phyloP scores from a whole-genome alignment of 169 alveolate species.

The Sarcocystis neurona region DNA sequence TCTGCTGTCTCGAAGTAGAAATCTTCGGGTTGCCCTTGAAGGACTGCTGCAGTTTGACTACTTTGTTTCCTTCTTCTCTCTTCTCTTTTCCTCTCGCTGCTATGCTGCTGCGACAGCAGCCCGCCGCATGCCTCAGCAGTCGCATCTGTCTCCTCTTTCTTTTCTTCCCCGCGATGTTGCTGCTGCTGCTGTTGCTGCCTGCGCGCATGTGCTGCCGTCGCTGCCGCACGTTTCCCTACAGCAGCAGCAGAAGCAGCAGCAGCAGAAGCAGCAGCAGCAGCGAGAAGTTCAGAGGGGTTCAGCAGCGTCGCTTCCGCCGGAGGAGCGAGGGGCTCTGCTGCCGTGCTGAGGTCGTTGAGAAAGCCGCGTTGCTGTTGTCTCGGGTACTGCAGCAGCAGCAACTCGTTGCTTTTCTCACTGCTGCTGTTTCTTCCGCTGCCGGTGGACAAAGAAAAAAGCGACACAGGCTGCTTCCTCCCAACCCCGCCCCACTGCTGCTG shows the following conservation, averaged over 20 bases:
- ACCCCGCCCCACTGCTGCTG: no score
- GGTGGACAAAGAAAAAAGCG: no score
- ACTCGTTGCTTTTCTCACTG: no score
- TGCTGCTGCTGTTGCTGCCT: neutral
- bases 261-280: conserved; percentile 10
- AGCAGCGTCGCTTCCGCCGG: conserved; percentile 15
- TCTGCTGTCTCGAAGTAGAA: no score
- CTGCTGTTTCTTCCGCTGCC: no score
- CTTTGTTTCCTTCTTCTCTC: neutral
- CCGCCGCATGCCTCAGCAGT: neutral
- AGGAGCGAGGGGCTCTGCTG: neutral
- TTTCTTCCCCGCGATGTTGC: neutral
- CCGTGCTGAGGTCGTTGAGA: neutral
- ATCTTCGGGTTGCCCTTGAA: no score
- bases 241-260: neutral
- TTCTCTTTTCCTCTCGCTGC: conserved; percentile 7
- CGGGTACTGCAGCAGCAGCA: no score
- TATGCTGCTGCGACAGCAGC: neutral
- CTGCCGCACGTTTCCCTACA: neutral
- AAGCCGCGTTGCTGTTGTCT: neutral
- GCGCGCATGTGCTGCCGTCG: neutral
- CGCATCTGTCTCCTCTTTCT: neutral
- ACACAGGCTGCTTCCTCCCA: no score
- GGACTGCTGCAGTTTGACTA: no score
- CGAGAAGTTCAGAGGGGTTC: conserved; percentile 18